These are phyloP conservation scores for Misopates orontium DNA, from an alignment of 257 asterid genomes.

Conservation along the genomic window DNA sequence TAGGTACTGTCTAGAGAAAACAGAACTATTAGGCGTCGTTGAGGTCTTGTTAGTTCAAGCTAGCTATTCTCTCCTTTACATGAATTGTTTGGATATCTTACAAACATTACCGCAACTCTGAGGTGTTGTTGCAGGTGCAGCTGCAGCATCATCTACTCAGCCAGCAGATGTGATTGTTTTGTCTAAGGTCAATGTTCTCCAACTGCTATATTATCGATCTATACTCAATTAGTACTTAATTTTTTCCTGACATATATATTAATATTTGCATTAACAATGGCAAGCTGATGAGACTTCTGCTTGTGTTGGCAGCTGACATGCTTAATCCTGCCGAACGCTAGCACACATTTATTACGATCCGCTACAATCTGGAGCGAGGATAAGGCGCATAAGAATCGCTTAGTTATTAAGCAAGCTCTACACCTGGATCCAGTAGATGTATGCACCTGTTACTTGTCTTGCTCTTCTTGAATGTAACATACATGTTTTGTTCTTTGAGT, in stretches of 20 bases:
- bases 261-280: constrained; percentile 21
- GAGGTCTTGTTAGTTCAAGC: too few relatives aligned
- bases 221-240: constrained; percentile 7
- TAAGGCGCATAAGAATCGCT: constrained; percentile 53
- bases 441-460: constrained; percentile 32
- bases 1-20: too few relatives aligned
- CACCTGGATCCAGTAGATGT: constrained; percentile 86
- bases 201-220: neutral
- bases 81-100: too few relatives aligned
- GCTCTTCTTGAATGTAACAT: neutral
- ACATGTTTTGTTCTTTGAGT: constrained; percentile 1
- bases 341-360: constrained; percentile 57
- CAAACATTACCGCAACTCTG: too few relatives aligned
- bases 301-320: constrained; percentile 77
- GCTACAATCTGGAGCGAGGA: constrained; percentile 90
- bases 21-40: too few relatives aligned
- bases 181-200: constrained; percentile 60
- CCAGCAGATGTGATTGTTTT: constrained; percentile 77
- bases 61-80: too few relatives aligned
- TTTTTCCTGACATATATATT: constrained; percentile 1
- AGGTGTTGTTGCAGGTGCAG: constrained; percentile 47
- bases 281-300: constrained; percentile 28
- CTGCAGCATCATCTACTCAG: constrained; percentile 53
- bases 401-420: constrained; percentile 76
- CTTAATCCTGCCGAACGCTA: constrained; percentile 72